These are phyloP conservation scores for Evernia prunastri DNA, from an alignment of 495 filamentous ascomycete genomes.

Conservation along the genomic window DNA sequence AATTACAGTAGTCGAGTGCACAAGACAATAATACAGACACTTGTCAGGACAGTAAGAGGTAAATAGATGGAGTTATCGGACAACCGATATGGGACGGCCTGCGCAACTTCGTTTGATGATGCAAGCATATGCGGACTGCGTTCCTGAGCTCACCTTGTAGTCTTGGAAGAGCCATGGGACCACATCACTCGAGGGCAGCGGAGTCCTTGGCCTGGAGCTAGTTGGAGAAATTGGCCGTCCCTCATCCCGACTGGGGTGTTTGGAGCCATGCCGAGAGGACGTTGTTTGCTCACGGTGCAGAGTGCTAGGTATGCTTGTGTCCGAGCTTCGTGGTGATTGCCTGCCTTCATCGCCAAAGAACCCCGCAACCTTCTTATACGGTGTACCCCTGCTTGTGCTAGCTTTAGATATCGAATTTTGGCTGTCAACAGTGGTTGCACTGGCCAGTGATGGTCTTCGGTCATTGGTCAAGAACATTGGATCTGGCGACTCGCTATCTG, in stretches of 20 bases:
- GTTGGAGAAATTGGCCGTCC: constrained; percentile 50
- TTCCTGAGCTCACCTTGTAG: constrained; percentile 53
- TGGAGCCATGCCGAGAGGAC: constrained; percentile 65
- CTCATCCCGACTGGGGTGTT: constrained; percentile 50
- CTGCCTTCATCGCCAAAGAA: constrained; percentile 85
- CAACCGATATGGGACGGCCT: background rate
- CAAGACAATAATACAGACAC: background rate
- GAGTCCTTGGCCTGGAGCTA: constrained; percentile 66
- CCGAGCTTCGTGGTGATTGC: constrained; percentile 54
- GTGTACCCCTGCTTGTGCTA: constrained; percentile 48
- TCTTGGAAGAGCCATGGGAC: constrained; percentile 95
- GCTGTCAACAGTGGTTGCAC: constrained; percentile 82
- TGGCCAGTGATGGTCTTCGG: constrained; percentile 81
- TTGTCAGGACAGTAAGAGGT: background rate
- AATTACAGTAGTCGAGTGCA: background rate
- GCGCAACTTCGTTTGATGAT: background rate
- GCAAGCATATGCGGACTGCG: background rate
- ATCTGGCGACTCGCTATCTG: constrained; percentile 62
- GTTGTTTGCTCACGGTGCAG: constrained; percentile 42
- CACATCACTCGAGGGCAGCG: constrained; percentile 87
- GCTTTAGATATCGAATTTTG: constrained; percentile 78
- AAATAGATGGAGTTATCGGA: background rate
- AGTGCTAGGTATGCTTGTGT: constrained; percentile 58
- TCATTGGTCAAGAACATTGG: constrained; percentile 62
- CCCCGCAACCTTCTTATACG: constrained; percentile 66